These are phyloP conservation scores for Pleurotus pulmonarius DNA, from an alignment of 768 basidiomycete species.

Conservation along the genomic window DNA sequence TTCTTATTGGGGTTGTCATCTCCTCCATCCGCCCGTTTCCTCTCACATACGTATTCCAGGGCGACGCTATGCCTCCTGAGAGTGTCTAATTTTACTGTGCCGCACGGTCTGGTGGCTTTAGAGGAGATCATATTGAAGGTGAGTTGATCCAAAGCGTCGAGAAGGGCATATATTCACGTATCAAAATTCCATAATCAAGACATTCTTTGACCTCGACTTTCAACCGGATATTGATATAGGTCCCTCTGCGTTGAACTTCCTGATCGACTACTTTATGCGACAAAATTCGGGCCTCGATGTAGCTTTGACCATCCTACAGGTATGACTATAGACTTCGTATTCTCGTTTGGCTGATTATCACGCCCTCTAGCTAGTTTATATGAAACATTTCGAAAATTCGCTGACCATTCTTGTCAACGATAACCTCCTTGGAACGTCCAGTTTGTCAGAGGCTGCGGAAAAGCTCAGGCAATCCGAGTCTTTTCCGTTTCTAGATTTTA, in stretches of 20 bases:
- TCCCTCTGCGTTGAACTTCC: conserved; percentile 47
- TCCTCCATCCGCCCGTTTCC: conserved; percentile 50
- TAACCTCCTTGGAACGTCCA: conserved; percentile 17
- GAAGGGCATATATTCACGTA: not conserved
- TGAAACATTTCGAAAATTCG: conserved; percentile 72
- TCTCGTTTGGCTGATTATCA: not conserved
- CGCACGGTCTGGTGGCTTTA: conserved; percentile 43
- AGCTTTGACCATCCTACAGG: conserved; percentile 59
- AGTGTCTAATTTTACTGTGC: conserved; percentile 46
- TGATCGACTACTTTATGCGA: conserved; percentile 55
- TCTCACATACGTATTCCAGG: conserved; percentile 58
- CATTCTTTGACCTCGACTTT: conserved; percentile 62
- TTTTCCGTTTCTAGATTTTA: conserved; percentile 27
- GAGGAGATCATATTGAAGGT: conserved; percentile 57
- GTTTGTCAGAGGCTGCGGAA: not conserved
- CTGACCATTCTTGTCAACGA: conserved; percentile 39
- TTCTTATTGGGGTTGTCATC: conserved; percentile 62
- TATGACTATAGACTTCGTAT: conserved; percentile 19
- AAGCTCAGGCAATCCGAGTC: conserved; percentile 15
- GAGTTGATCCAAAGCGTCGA: not conserved
- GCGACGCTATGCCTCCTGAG: conserved; percentile 57
- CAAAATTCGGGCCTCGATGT: conserved; percentile 56
- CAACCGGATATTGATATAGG: conserved; percentile 62
- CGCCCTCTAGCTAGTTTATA: conserved; percentile 48
- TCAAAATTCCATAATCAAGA: conserved; percentile 26